Base-by-base conservation (phyloP, 768 basidiomycete species). In the Mycena alexandri region DNA sequence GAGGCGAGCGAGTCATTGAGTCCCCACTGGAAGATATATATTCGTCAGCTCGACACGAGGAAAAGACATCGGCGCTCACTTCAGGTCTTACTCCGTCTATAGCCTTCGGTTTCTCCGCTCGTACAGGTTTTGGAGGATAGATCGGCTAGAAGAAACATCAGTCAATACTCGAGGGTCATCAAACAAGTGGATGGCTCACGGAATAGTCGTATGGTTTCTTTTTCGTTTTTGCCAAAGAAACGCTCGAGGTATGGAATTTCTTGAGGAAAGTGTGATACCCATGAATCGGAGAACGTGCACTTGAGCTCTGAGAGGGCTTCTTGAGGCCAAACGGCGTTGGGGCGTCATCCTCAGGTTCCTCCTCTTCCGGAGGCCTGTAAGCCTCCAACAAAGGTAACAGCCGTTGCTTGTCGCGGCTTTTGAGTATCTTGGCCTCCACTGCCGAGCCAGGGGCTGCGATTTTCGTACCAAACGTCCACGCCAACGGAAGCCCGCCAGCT, bases 11-110 rank as follows among this genome's bases (percentile, higher is more conserved):
- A 43, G 13, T 41, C 19, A n/a, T 42, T 63, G 11, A 68, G 51
- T n/a, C 67, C 67, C 61, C 61, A 68, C 67, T 68, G 13, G 43
- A 34, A 25, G 3, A 50, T 19, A 36, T 10, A 44, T 44, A 21
- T 10, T 19, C 14, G 38, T 38, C 11, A 11, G 38, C 38, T 38
- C 29, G 29, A 3, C 29, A 29, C 29, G 29, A 11, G 4, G 10
- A 38, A 38, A 9, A 11, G 38, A 9, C 10, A 38, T 38, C 38
- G 14, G 38, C 11, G 38, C 38, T 38, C 14, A 38, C 14, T 11
- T 5, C n/a, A 53, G 25, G 29, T 38, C 66, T 51, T 54, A 62
- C 61, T 22, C 53, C 60, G 14, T 50, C 51, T 1, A 13, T 14
- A 12, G 44, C 34, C 38, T 38, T 38, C 38, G 38, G 50, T 14